A percentile compares a stretch with the other conserved stretches of the same genome.
phyloP scores from a whole-genome alignment of 2,329 filamentous ascomycete genomes.

The Nemania sp. region DNA sequence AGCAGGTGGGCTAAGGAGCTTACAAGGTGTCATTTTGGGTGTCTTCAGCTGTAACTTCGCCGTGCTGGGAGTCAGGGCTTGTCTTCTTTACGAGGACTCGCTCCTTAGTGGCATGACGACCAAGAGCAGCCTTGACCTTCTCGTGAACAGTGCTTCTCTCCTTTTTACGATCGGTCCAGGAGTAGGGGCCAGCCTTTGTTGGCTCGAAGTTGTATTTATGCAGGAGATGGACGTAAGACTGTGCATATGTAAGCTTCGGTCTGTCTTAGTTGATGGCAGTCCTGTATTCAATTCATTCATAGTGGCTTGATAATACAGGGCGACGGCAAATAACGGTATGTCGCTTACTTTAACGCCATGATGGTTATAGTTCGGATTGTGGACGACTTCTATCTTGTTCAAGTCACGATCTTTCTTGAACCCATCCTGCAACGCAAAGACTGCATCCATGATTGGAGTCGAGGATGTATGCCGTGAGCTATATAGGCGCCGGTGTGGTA shows the following conservation, averaged over 20 bases:
- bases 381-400: slow-evolving; percentile 53
- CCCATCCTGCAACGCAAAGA: slow-evolving; percentile 42
- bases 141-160: slow-evolving; percentile 50
- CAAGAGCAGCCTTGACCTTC: slow-evolving; percentile 49
- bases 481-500: neutral
- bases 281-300: too few relatives aligned
- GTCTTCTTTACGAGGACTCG: slow-evolving; percentile 54
- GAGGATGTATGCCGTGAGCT: neutral
- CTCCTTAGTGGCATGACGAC: slow-evolving; percentile 52
- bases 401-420: slow-evolving; percentile 43
- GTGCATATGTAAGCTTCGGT: neutral
- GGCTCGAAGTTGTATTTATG: slow-evolving; percentile 66
- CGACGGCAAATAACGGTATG: neutral
- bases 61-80: slow-evolving; percentile 40
- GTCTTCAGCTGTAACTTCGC: slow-evolving; percentile 62
- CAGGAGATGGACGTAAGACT: slow-evolving; percentile 62
- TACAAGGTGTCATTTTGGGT: slow-evolving; percentile 65
- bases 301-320: too few relatives aligned
- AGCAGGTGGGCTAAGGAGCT: neutral
- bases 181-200: slow-evolving; percentile 65
- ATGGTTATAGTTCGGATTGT: slow-evolving; percentile 62
- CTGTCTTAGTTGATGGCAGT: neutral
- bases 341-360: slow-evolving; percentile 54
- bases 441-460: slow-evolving; percentile 40
- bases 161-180: slow-evolving; percentile 50